Base-by-base conservation (phyloP, 2,329 filamentous ascomycete genomes). In the Blumeriella jaapii region DNA sequence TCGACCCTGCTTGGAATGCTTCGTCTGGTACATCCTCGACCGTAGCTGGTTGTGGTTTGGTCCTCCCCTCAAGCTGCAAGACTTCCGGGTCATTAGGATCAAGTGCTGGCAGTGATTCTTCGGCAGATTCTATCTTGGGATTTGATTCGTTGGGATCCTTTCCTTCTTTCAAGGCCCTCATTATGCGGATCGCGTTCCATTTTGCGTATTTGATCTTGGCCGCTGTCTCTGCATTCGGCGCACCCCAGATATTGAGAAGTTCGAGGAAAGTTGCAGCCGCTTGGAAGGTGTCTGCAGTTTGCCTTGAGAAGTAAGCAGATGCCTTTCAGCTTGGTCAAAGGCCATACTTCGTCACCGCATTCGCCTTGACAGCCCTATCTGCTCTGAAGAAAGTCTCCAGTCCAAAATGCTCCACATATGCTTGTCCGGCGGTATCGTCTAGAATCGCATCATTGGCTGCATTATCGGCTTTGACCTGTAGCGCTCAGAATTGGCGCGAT, bases 141-240 rank as follows among this genome's bases (percentile, higher is more conserved):
- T 96, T 96, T 6, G 83, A 82, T 36, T 80, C 75, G 59, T 98
- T 98, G 3, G 91, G 91, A 54, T 98, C 87, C 46, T 83, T 79
- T 35, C 86, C 86, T 25, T 87, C 82, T 53, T 87, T 91, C 52
- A 95, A 71, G 8, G 91, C 91, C 60, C 84, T 94, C 11, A 82
- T 68, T 53, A 98, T 98, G 39, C 91, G 75, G 22, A 89, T 65
- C 2, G 89, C 87, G 57, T 96, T 93, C 70, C 84, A 98, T 59
- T 96, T 98, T 26, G 89, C 86, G 56, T 84, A 98, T 58, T 93
- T 95, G 60, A 89, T 85, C 65, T 94, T 96, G 36, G 85, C 74
- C 24, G 76, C 68, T 13, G 78, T 74, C 53, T 96, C 86, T 1
- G 71, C 61, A 20, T 93, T 83, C 8, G 78, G 63, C 0, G 72